Conservation (phyloP, 495 filamentous ascomycete genomes). For the Glutinoglossum americanum region DNA sequence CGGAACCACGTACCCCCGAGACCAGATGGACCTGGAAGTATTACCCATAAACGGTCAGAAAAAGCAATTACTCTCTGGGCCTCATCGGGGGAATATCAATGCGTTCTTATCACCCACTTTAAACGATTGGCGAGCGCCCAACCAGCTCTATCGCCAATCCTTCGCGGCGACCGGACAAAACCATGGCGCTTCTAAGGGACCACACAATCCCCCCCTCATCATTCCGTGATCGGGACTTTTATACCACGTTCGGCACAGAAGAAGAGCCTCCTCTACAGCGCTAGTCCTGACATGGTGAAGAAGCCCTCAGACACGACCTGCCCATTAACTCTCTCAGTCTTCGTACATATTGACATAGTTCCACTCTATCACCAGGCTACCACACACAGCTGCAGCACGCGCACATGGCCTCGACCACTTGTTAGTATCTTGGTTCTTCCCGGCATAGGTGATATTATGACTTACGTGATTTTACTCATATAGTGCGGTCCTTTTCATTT, state of each 20-base stretch:
- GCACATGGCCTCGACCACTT: not conserved
- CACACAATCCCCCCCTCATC: not conserved
- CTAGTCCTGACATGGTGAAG: not conserved
- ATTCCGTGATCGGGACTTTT: not conserved
- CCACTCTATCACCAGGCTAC: not conserved
- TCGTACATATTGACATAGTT: not conserved
- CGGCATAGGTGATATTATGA: not conserved
- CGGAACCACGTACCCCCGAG: no score
- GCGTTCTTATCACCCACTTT: not conserved
- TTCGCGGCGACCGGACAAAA: no score
- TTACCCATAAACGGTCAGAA: not conserved
- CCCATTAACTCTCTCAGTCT: not conserved
- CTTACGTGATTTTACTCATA: not conserved
- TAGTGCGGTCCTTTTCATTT: not conserved
- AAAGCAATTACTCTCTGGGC: not conserved
- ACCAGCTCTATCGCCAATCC: not conserved
- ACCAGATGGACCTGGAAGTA: no score
- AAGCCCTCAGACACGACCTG: not conserved
- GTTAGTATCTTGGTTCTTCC: not conserved
- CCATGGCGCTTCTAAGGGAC: not conserved
- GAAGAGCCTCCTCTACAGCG: not conserved
- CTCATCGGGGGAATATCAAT: not conserved
- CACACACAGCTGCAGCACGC: not conserved
- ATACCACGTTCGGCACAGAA: not conserved
- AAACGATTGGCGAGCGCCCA: not conserved